Evolutionary conservation across 345 rosid species (phyloP).

Genomic region (Excoecaria agallocha): DNA sequence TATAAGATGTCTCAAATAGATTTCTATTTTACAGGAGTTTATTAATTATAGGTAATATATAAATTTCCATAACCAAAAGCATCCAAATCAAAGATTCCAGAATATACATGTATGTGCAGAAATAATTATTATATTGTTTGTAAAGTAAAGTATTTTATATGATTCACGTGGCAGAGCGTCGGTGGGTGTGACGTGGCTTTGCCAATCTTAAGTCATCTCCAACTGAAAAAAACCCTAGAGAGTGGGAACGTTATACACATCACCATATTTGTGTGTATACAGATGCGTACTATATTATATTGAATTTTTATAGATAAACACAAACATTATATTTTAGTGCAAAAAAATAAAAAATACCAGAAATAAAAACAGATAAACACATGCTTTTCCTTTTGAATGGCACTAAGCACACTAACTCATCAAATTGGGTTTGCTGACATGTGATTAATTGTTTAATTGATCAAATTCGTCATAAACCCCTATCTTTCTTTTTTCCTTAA

Average conservation of each 20-base stretch:
- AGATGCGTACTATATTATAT: background rate
- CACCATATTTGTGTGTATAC: background rate
- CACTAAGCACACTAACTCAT: constrained; percentile 10
- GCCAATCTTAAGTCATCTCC: no score
- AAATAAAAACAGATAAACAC: constrained; percentile 16
- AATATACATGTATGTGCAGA: no score
- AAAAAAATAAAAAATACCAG: background rate
- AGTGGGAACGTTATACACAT: constrained; percentile 26
- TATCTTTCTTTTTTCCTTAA: background rate
- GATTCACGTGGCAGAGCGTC: no score
- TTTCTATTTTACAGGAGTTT: no score
- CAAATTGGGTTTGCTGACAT: constrained; percentile 22
- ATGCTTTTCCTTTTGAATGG: constrained; percentile 22
- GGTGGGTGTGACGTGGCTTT: no score
- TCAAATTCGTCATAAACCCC: background rate
- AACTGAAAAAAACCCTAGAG: no score
- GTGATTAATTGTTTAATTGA: background rate
- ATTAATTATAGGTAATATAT: no score
- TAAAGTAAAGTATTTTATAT: no score
- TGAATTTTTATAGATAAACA: constrained; percentile 17
- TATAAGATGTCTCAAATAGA: no score
- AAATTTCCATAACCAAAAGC: no score
- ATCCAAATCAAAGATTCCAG: no score
- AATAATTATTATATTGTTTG: no score
- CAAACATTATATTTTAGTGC: constrained; percentile 15